phyloP scores from a whole-genome alignment of 805 yeast species.

The Saccharomycopsis fermentans region DNA sequence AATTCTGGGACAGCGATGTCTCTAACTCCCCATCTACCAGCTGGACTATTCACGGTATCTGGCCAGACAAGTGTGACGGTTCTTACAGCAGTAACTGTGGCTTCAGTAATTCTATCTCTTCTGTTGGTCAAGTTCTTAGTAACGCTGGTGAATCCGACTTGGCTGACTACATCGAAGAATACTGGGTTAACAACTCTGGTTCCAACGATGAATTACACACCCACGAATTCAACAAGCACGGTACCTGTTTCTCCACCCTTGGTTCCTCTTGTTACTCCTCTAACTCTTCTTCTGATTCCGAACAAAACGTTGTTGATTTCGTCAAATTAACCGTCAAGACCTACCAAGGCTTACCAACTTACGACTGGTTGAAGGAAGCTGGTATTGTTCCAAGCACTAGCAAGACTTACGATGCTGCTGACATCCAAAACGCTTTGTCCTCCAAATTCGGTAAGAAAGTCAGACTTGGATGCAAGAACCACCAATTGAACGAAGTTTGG shows the following conservation, averaged over 20 bases:
- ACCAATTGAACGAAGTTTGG: constrained; percentile 47
- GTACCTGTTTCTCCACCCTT: constrained; percentile 79
- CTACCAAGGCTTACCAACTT: constrained; percentile 54
- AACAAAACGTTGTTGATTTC: constrained; percentile 24
- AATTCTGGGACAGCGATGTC: constrained; percentile 85
- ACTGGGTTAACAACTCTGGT: constrained; percentile 70
- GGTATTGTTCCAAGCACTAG: constrained; percentile 60
- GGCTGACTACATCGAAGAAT: constrained; percentile 40
- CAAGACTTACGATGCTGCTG: constrained; percentile 44
- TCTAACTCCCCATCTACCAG: constrained; percentile 46
- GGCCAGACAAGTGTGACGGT: constrained; percentile 88
- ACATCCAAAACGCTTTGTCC: constrained; percentile 42
- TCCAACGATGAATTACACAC: constrained; percentile 65
- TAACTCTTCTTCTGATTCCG: constrained; percentile 2
- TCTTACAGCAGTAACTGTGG: constrained; percentile 74
- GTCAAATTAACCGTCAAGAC: constrained; percentile 45
- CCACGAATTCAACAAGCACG: constrained; percentile 91
- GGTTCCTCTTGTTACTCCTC: constrained; percentile 6
- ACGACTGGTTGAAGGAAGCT: constrained; percentile 48
- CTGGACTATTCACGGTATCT: constrained; percentile 77
- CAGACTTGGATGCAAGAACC: constrained; percentile 43
- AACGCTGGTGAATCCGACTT: constrained; percentile 13
- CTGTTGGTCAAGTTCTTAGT: not conserved
- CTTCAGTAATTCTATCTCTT: not conserved
- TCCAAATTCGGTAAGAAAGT: constrained; percentile 46